Evolutionary conservation across 2,329 filamentous ascomycete species (phyloP).

Genomic region (Hymenotorrendiella dingleyae): DNA sequence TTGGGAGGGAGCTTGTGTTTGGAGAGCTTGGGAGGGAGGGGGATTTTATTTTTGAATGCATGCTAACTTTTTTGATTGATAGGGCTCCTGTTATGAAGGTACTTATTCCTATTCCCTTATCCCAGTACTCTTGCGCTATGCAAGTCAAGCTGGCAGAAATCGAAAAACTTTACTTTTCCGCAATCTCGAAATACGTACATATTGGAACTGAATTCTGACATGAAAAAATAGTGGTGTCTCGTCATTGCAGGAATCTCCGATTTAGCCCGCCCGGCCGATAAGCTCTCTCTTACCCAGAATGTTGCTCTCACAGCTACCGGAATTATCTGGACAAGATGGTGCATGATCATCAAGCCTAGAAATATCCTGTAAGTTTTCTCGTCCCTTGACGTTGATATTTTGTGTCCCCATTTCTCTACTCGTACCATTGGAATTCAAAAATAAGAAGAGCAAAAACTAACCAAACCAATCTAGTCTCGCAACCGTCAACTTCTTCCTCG

Average conservation of each 20-base stretch:
- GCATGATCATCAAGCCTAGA: conserved; percentile 89
- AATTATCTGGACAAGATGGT: conserved; percentile 98
- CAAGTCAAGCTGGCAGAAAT: no score
- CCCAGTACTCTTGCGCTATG: no score
- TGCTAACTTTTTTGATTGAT: conserved; percentile 15
- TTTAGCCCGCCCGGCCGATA: conserved; percentile 83
- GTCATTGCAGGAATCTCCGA: conserved; percentile 90
- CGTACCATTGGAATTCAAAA: no score
- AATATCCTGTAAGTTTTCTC: conserved; percentile 68
- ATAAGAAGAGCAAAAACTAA: neutral
- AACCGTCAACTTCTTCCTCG: conserved; percentile 97
- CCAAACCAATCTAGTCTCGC: conserved; percentile 57
- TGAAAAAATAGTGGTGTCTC: conserved; percentile 84
- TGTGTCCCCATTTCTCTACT: neutral
- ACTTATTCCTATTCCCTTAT: neutral
- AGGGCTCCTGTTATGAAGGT: conserved; percentile 94
- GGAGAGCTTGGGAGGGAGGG: neutral
- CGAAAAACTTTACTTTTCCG: no score
- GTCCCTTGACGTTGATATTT: neutral
- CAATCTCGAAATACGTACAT: no score
- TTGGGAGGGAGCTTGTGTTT: neutral
- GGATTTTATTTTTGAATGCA: neutral
- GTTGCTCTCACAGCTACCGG: conserved; percentile 83
- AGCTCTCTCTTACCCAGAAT: conserved; percentile 92
- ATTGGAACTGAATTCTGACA: no score